Base-by-base conservation (phyloP, 352 stramenopile genomes). In the Phytophthora quininea region DNA sequence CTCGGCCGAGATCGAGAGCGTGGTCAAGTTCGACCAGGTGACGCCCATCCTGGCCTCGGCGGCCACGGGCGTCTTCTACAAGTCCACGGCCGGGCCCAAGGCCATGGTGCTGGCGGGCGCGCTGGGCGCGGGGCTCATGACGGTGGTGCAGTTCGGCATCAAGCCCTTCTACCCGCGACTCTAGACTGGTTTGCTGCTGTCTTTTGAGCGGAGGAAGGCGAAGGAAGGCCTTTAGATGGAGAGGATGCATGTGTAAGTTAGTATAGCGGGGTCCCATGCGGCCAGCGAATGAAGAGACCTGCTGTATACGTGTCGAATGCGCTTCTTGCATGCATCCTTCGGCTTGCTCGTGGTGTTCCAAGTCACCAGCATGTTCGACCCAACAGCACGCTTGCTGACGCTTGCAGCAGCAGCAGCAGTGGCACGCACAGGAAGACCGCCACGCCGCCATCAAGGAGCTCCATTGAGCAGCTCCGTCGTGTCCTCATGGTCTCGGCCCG, bases 61-160 rank as follows among this genome's bases (percentile, higher is more conserved):
- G 24, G 86, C 88, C 9, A 96, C 88, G 0, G 88, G 88, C 11
- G 81, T 93, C 30, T 89, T 96, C 62, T 96, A 96, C 79, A 94
- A 95, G 68, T 93, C 88, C 27, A 96, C 88, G 64, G 85, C 84
- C 46, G 88, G 88, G 8, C 87, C 88, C 9, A 91, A 92, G 66
- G 82, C 88, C 1, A 96, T 96, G 80, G 69, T 96, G 43, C 75
- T 96, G 46, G 88, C 88, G n/a, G 86, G 86, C 32, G 86, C 81
- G 3, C 77, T 96, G 8, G 88, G 88, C 40, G 86, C 88, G 11
- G 82, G 87, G 7, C 72, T 94, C 63, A 96, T 96, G 88, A 89
- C 81, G 14, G 75, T 91, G 45, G 79, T 94, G 53, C 88, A 96
- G 74, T 93, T 96, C 69, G 88, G 88, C 42, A 82, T 94, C 58